Evolutionary conservation across 495 filamentous ascomycete genomes (phyloP).

Genomic region (Mytilinidion resinicola): DNA sequence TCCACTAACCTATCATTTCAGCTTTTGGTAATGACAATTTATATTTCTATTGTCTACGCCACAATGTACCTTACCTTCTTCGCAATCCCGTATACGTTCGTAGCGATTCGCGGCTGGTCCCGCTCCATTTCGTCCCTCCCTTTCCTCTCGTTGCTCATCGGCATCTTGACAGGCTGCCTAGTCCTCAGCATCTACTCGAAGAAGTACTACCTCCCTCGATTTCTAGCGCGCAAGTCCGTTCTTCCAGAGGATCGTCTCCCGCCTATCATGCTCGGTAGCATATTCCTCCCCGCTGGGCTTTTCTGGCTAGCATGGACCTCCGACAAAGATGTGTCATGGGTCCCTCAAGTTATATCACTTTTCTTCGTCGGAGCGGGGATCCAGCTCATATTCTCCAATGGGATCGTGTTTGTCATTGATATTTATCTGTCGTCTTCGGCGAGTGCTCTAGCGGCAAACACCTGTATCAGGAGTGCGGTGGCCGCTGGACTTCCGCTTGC

Average conservation of each 20-base stretch:
- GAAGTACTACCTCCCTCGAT: conserved; percentile 10
- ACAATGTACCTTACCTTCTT: conserved; percentile 35
- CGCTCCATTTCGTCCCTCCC: conserved; percentile 31
- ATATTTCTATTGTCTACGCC: conserved; percentile 37
- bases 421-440: background rate
- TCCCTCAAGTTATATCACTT: conserved; percentile 12
- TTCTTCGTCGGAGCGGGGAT: background rate
- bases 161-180: conserved; percentile 11
- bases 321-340: conserved; percentile 24
- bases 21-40: conserved; percentile 45
- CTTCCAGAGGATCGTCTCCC: conserved; percentile 34
- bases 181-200: conserved; percentile 18
- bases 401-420: background rate
- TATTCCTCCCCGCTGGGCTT: conserved; percentile 28
- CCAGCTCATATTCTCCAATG: background rate
- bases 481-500: background rate
- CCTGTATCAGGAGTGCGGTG: background rate
- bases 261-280: conserved; percentile 34
- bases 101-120: conserved; percentile 30
- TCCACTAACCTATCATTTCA: conserved; percentile 49
- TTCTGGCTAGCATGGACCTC: conserved; percentile 38
- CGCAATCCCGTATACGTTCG: conserved; percentile 34
- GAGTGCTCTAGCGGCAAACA: background rate
- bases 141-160: conserved; percentile 22
- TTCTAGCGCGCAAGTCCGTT: conserved; percentile 8